Base-by-base conservation (phyloP, 805 yeast species). In the Zygoascus biomembranicola region DNA sequence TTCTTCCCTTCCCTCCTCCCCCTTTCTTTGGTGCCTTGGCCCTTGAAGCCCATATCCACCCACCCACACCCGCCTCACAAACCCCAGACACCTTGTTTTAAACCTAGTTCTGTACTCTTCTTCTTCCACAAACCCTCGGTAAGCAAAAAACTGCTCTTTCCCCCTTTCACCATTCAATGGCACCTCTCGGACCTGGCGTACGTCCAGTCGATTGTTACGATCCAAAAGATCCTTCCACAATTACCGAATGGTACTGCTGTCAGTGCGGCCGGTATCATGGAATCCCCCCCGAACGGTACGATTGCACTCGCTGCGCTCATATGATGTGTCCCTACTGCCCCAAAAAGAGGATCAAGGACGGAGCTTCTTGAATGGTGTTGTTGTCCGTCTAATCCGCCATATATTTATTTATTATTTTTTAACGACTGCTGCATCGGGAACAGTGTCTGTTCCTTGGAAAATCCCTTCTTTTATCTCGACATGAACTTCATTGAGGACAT, bases 191-290 rank as follows among this genome's bases (percentile, higher is more conserved):
- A 45, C 32, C 14, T 23, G 35, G 48, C 31, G 3, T 23, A n/a
- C 32, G n/a, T 31, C 32, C 39, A n/a, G 39, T 35, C 39, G 32
- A 19, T 39, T 3, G 14, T 8, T 54, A 55, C 47, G 55, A 55
- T 43, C 61, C 61, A 11, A 55, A 49, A 13, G 62, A 59, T 52
- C 63, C 62, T 16, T 51, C 60, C 41, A 61, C 61, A 13, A 63
- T 66, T 39, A 58, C 62, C n/a, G 67, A 66, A 44, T 66, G 69
- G 69, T 64, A 66, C 61, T 66, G 69, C 59, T 66, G 69, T 58
- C 66, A 66, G 49, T 66, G 69, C 44, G 69, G 62, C 20, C 59
- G 58, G 19, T 62, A 59, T 49, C 66, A 65, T 52, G 66, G 62
- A 13, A 55, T 57, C 16, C 67, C 65, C 16, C 64, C 62, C 11